Base-by-base conservation (phyloP, 2,329 filamentous ascomycete genomes). In the Verticillium nubilum region DNA sequence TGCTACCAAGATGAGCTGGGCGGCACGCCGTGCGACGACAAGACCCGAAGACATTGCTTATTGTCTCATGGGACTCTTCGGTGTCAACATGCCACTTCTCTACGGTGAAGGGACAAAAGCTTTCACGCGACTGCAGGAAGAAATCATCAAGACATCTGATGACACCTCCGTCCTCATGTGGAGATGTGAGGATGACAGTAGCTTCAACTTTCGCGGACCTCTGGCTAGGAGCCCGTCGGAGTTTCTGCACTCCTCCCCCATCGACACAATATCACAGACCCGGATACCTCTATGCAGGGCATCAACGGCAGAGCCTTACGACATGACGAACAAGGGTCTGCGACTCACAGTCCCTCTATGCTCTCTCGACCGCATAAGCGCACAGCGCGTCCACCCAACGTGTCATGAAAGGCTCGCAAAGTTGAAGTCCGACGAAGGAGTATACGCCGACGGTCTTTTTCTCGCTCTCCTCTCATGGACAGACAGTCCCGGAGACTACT, bases 31-130 rank as follows among this genome's bases (percentile, higher is more conserved):
- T 5, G 31, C 59, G 26, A 68, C 67, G 4, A 68, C 66, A 1
- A 59, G 64, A 4, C 26, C 53, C 17, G 67, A 70, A 56, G 67
- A 70, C 60, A 59, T 59, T 23, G 65, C 67, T 5, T 70, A 69
- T 54, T 66, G 65, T 52, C 61, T 68, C 2, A 59, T 69, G 25
- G 67, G 67, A 9, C 54, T 70, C 2, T 66, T 70, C 27, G 63
- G 58, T 29, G 61, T 69, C 29, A 64, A 65, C 59, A 68, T 70
- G 66, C 65, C 67, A 6, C 60, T 68, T 59, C 61, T 68, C n/a
- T 69, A 67, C 28, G 65, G 65, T 0, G 64, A 61, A 27, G 63
- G 64, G 2, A 27, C 27, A 23, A 54, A 53, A 19, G 59, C 64
- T 0, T 67, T 66, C 37, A 19, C 60, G 10, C 58, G 62, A 5